Conservation (phyloP, 441 rosid species). For the Erodium moschatum region DNA sequence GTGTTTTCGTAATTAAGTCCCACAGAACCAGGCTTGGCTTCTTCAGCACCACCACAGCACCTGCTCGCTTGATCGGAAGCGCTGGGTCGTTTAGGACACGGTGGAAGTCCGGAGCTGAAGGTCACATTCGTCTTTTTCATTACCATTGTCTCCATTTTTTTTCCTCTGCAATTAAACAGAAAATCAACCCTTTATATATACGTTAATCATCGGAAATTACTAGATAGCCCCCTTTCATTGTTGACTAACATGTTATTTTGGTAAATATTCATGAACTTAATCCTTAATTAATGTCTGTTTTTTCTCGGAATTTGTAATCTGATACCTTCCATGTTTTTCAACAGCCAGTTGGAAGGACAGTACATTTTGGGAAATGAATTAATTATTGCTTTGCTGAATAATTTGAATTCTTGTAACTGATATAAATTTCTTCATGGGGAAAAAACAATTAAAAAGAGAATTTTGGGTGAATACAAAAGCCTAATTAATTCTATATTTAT, state of each 20-base stretch:
- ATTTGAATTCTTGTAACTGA: neutral
- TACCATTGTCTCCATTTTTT: neutral
- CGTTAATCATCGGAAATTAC: neutral
- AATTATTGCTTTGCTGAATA: neutral
- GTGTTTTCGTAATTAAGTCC: neutral
- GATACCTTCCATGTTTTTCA: neutral
- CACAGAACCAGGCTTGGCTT: neutral
- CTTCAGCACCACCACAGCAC: neutral
- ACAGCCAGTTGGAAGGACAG: neutral
- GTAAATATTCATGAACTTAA: neutral
- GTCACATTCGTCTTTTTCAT: conserved; percentile 4
- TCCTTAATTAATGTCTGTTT: neutral
- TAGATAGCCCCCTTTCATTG: neutral
- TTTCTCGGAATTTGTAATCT: neutral
- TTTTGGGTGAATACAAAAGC: neutral
- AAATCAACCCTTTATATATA: neutral
- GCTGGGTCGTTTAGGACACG: conserved; percentile 1
- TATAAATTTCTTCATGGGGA: neutral
- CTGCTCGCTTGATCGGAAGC: neutral
- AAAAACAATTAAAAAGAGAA: neutral
- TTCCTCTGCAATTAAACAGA: neutral
- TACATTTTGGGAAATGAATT: neutral
- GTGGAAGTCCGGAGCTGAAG: neutral
- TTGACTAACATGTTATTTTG: neutral
- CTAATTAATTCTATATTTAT: neutral